Percentiles rank a stretch among this genome's conserved stretches.
phyloP scores from a whole-genome alignment of 1,284 basidiomycete species.

The Pisolithus thermaeus region DNA sequence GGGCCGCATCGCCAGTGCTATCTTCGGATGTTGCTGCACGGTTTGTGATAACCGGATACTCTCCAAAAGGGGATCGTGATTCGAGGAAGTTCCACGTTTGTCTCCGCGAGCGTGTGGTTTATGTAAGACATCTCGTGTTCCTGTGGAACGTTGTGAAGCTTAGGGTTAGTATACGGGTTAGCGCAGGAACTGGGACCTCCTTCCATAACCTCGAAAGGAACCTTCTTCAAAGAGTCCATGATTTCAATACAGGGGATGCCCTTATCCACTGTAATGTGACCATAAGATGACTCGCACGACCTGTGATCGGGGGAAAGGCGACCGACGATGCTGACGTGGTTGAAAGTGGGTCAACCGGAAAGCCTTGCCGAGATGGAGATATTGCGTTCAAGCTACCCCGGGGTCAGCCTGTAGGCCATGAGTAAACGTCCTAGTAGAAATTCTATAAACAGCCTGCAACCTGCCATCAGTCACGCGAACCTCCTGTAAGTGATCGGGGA shows the following conservation, averaged over 20 bases:
- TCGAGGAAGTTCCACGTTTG: not conserved
- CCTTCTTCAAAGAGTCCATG: not conserved
- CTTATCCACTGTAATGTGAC: not conserved
- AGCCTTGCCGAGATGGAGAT: not conserved
- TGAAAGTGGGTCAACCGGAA: no score
- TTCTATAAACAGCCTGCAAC: not conserved
- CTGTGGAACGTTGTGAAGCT: no score
- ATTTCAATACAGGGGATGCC: not conserved
- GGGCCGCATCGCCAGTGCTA: not conserved
- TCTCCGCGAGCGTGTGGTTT: no score
- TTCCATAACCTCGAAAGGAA: not conserved
- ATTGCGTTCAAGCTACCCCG: not conserved
- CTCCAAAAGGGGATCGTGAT: not conserved
- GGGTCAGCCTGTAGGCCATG: not conserved
- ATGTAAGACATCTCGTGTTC: not conserved
- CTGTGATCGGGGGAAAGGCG: not conserved
- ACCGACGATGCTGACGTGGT: no score
- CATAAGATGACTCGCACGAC: not conserved
- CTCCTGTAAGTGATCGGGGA: not conserved
- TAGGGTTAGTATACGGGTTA: no score
- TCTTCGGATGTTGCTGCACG: not conserved
- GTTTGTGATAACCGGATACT: not conserved
- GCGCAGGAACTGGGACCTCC: not conserved
- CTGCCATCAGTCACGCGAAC: not conserved
- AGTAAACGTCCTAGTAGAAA: not conserved